Evolutionary conservation across 495 filamentous ascomycete genomes (phyloP).

Genomic region (Symbiotaphrina buchneri): DNA sequence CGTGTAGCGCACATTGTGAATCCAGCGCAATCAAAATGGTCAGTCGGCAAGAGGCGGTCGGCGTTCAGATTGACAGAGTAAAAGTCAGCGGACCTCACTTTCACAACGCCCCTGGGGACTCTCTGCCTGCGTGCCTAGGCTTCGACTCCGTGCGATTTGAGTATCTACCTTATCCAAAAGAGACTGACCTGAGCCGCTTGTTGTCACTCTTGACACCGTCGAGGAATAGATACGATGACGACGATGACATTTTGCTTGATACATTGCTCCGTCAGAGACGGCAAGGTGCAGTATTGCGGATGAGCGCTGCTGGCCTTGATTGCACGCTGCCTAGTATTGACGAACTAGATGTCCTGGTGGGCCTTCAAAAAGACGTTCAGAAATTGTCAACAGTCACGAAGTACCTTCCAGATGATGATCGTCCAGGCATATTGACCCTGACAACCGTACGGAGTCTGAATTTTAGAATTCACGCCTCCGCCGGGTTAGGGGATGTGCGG

Average conservation of each 20-base stretch:
- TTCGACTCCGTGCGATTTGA: conserved; percentile 45
- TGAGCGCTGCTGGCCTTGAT: conserved; percentile 37
- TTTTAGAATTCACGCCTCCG: conserved; percentile 29
- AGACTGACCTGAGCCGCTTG: conserved; percentile 60
- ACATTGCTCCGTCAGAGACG: conserved; percentile 73
- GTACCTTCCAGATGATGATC: conserved; percentile 87
- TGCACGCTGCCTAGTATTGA: conserved; percentile 30
- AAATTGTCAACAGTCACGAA: conserved; percentile 74
- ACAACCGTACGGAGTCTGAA: conserved; percentile 38
- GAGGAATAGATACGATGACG: conserved; percentile 72
- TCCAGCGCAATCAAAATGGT: conserved; percentile 66
- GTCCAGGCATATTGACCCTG: conserved; percentile 69
- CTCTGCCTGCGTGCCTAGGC: too few species aligned
- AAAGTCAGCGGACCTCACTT: conserved; percentile 47
- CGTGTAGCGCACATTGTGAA: conserved; percentile 46
- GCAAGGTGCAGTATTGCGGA: conserved; percentile 67
- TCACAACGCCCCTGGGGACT: conserved; percentile 20
- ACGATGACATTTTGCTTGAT: conserved; percentile 88
- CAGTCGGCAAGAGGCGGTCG: conserved; percentile 41
- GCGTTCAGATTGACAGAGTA: conserved; percentile 51
- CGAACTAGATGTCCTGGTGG: conserved; percentile 37
- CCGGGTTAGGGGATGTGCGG: conserved; percentile 40
- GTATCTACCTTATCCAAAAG: conserved; percentile 47
- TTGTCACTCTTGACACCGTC: conserved; percentile 78
- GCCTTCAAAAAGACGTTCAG: conserved; percentile 52